These are phyloP conservation scores for Crithidia mellificae DNA, from an alignment of 208 protist genomes.

Conservation along the genomic window DNA sequence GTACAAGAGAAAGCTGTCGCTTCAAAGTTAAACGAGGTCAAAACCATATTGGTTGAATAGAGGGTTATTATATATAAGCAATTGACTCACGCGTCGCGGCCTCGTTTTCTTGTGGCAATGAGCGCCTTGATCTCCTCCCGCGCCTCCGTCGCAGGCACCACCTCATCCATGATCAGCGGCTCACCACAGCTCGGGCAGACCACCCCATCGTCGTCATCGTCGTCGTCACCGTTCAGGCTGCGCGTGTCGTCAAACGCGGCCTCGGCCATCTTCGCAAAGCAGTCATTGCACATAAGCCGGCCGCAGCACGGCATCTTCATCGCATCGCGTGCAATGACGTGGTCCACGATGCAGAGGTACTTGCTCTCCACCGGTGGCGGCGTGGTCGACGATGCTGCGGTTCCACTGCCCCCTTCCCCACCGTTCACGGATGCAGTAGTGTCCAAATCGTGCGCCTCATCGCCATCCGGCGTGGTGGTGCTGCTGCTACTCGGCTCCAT, in stretches of 20 bases:
- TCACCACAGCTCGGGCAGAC: slow-evolving; percentile 71
- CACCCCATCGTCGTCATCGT: slow-evolving; percentile 37
- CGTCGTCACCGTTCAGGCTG: too few relatives aligned
- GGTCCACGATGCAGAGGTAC: slow-evolving; percentile 51
- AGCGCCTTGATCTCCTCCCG: slow-evolving; percentile 53
- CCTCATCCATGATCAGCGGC: slow-evolving; percentile 72
- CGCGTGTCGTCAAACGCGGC: slow-evolving; percentile 43
- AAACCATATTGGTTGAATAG: too few relatives aligned
- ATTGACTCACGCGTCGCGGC: slow-evolving; percentile 13
- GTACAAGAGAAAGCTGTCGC: too few relatives aligned
- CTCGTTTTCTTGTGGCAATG: slow-evolving; percentile 24
- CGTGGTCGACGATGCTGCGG: neutral
- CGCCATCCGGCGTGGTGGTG: neutral
- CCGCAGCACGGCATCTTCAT: slow-evolving; percentile 77
- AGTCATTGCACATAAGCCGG: slow-evolving; percentile 55
- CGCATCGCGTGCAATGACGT: slow-evolving; percentile 56
- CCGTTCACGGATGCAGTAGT: neutral
- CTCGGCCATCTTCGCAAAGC: slow-evolving; percentile 65
- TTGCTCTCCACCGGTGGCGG: slow-evolving; percentile 1
- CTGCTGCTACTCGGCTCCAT: neutral
- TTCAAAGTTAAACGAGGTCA: too few relatives aligned
- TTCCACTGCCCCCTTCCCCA: neutral
- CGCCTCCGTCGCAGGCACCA: slow-evolving; percentile 54
- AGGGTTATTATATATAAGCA: neutral
- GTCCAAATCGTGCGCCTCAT: neutral